Base-by-base conservation (phyloP, 163 green algal genomes). In the Chloroidium sp. region DNA sequence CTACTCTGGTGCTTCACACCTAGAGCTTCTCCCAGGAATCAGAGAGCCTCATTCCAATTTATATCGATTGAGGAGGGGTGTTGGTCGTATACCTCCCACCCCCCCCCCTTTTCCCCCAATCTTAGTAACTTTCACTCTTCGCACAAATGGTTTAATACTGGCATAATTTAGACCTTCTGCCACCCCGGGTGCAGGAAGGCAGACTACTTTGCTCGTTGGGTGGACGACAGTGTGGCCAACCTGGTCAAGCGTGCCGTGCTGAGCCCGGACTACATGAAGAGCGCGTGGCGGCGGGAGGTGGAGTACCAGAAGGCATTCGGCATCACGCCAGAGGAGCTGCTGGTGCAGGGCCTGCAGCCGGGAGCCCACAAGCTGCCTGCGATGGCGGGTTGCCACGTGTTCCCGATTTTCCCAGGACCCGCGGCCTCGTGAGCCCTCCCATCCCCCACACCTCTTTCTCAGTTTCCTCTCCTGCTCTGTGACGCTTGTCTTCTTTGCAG, bases 191-290 rank as follows among this genome's bases (percentile, higher is more conserved):
- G 69, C 69, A 76, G 8, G 10, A 13, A 4, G 69, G 69, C 6
- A 57, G 8, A 59, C 69, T 3, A 60, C 3, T 6, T 76, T 57
- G 69, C 3, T 13, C 14, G 69, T 13, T 3, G 57, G 10, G 69
- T 76, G 6, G 69, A 76, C 59, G 69, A 76, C 6, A 4, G 8
- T 14, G 14, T 76, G 69, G 69, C 69, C 69, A 57, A 62, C 6
- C 84, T 81, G 14, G 87, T 94, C 61, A 93, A 93, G 82, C 78
- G 80, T 4, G 82, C 87, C 4, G 84, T 94, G 57, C 80, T 93
- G 58, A 88, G 67, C 76, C 89, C 89, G 0, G 82, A 85, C 6
- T 93, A 94, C 87, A 94, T 94, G 90, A 78, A 76, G 8, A 79
- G 84, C 2, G 89, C 85, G 0, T 91, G 84, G 86, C 80, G 85